Evolutionary conservation across 1,284 basidiomycete genomes (phyloP).

Genomic region (Ustilago tritici): DNA sequence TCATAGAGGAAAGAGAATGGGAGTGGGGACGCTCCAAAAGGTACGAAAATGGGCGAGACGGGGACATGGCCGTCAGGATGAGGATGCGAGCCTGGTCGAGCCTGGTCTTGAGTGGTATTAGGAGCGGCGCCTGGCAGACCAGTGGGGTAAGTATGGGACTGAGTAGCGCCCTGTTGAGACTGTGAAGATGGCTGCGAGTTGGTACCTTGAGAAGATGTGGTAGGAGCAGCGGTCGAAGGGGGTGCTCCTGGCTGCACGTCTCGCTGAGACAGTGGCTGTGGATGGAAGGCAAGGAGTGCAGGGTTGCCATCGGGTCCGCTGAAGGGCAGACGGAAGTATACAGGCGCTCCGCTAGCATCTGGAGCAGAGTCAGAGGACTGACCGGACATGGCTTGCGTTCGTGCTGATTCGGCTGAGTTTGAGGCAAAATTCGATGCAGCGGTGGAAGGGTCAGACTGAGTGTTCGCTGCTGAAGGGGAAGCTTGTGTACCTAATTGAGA

Average conservation of each 20-base stretch:
- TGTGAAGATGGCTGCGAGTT: neutral
- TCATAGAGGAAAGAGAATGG: constrained; percentile 66
- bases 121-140: neutral
- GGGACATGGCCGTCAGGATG: constrained; percentile 50
- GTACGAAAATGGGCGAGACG: constrained; percentile 57
- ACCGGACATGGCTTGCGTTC: neutral
- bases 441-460: neutral
- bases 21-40: constrained; percentile 56
- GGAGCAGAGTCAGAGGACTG: neutral
- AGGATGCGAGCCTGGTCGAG: constrained; percentile 18
- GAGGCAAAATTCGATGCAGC: neutral
- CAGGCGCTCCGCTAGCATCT: constrained; percentile 11
- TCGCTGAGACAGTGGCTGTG: constrained; percentile 35
- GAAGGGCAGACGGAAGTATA: constrained; percentile 57
- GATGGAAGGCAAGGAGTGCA: constrained; percentile 55
- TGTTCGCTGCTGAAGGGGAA: neutral
- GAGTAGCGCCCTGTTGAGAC: constrained; percentile 5
- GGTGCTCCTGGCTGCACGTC: neutral
- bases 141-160: constrained; percentile 1
- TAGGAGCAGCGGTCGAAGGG: neutral
- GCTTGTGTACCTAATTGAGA: neutral
- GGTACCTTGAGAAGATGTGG: neutral
- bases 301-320: constrained; percentile 42
- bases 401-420: neutral
- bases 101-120: neutral